Conservation (phyloP, 805 yeast species). For the Jamesozyma spencerorum region DNA sequence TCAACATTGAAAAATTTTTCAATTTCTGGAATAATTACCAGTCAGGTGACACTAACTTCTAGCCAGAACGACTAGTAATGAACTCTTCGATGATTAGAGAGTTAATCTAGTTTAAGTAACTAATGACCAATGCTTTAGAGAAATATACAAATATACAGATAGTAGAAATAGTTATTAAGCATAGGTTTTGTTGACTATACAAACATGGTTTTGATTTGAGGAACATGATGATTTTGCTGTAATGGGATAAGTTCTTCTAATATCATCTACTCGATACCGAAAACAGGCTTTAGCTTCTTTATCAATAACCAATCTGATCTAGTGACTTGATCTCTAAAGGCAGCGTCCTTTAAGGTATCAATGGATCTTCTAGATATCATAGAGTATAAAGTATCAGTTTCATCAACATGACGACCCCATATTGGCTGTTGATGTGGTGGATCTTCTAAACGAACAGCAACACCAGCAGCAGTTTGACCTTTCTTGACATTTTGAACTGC, state of each 20-base stretch:
- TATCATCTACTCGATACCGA: slow-evolving; percentile 51
- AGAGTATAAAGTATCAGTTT: slow-evolving; percentile 83
- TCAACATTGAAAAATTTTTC: slow-evolving; percentile 1
- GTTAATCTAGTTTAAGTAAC: no score
- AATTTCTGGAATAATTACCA: neutral
- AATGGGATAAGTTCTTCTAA: neutral
- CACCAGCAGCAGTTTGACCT: slow-evolving; percentile 96
- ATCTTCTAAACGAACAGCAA: slow-evolving; percentile 93
- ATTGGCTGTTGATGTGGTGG: slow-evolving; percentile 89
- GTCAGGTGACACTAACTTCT: neutral
- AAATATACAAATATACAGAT: slow-evolving; percentile 2
- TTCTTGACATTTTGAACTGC: slow-evolving; percentile 70
- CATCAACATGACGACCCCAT: slow-evolving; percentile 99
- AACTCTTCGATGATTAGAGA: no score
- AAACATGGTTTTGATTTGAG: neutral
- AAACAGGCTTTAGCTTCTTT: slow-evolving; percentile 77
- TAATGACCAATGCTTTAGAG: slow-evolving; percentile 1
- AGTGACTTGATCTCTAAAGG: slow-evolving; percentile 88
- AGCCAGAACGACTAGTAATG: neutral
- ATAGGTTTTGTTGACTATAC: slow-evolving; percentile 1
- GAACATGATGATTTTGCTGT: neutral
- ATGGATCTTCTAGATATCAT: slow-evolving; percentile 80
- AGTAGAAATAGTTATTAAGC: slow-evolving; percentile 1
- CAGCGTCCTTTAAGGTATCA: slow-evolving; percentile 96
- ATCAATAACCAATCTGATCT: slow-evolving; percentile 94